Percentiles rank a stretch among this genome's conserved stretches.
Evolutionary conservation across 306 rosid genomes (phyloP).

Genomic region (Sphenostylis stenocarpa): DNA sequence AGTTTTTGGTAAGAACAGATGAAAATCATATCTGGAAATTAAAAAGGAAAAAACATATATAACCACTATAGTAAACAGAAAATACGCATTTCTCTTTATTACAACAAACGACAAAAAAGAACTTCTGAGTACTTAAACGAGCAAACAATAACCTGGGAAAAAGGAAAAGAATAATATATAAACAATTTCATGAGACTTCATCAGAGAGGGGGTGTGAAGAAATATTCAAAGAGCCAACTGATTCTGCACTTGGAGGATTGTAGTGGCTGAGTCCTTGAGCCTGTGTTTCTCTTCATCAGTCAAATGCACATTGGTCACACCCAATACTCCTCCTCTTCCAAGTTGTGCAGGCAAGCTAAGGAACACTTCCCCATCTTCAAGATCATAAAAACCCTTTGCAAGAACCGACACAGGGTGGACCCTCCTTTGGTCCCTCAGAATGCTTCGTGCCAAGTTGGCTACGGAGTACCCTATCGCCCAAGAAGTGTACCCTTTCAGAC

Average conservation of each 20-base stretch:
- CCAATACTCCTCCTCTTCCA: slow-evolving; percentile 77
- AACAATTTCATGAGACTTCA: too few relatives aligned
- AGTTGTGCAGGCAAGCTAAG: slow-evolving; percentile 86
- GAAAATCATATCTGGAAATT: too few relatives aligned
- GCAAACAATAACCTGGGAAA: neutral
- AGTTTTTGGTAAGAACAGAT: too few relatives aligned
- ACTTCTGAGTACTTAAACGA: neutral
- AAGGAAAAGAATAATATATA: neutral
- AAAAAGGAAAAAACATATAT: too few relatives aligned
- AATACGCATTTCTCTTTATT: neutral
- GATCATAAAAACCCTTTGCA: slow-evolving; percentile 68
- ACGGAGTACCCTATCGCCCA: slow-evolving; percentile 96
- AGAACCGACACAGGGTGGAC: slow-evolving; percentile 85
- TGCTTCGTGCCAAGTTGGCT: slow-evolving; percentile 59
- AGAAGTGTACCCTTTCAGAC: slow-evolving; percentile 86
- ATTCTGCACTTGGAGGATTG: slow-evolving; percentile 62
- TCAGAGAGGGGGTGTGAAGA: neutral
- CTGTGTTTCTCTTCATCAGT: slow-evolving; percentile 54
- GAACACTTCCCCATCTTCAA: slow-evolving; percentile 71
- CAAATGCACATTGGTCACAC: slow-evolving; percentile 74
- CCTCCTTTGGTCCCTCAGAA: slow-evolving; percentile 76
- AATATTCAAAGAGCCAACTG: slow-evolving; percentile 56
- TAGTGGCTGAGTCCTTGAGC: slow-evolving; percentile 67
- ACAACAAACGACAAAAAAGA: neutral
- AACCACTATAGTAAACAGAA: too few relatives aligned